Percentiles rank a stretch among this genome's conserved stretches.
phyloP scores from a whole-genome alignment of 768 basidiomycete genomes.

The Cytidiella melzeri region DNA sequence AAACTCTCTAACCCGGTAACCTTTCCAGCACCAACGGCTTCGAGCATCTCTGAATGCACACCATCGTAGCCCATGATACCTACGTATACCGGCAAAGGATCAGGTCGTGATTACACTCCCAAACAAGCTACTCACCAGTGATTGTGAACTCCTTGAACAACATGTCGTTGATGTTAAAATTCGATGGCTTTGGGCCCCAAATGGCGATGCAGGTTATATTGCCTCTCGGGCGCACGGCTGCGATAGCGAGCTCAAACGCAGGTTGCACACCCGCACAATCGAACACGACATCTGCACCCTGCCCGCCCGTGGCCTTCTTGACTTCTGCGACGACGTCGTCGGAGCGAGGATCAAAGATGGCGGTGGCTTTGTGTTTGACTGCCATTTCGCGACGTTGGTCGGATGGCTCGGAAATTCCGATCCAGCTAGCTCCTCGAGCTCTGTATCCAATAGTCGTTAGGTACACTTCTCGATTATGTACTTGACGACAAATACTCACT shows the following conservation, averaged over 20 bases:
- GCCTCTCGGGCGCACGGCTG: slow-evolving; percentile 33
- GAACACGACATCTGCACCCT: slow-evolving; percentile 40
- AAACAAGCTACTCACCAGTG: slow-evolving; percentile 25
- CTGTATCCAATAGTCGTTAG: slow-evolving; percentile 5
- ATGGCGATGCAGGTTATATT: slow-evolving; percentile 36
- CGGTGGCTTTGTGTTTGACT: slow-evolving; percentile 31
- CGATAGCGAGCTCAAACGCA: slow-evolving; percentile 31
- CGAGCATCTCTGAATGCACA: slow-evolving; percentile 34
- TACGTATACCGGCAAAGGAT: slow-evolving; percentile 7
- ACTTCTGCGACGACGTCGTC: slow-evolving; percentile 24
- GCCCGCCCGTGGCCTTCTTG: slow-evolving; percentile 21
- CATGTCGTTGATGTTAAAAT: slow-evolving; percentile 32
- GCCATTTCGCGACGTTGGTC: slow-evolving; percentile 32
- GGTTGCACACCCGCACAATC: slow-evolving; percentile 41
- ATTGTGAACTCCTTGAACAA: slow-evolving; percentile 33
- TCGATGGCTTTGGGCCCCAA: slow-evolving; percentile 34
- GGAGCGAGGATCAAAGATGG: slow-evolving; percentile 30
- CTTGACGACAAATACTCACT: slow-evolving; percentile 6
- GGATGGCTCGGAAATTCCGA: slow-evolving; percentile 39
- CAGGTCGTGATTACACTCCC: too few relatives aligned
- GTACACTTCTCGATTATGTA: background rate
- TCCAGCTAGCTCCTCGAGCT: slow-evolving; percentile 22
- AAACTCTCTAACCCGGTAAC: slow-evolving; percentile 34
- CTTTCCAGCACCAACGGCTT: slow-evolving; percentile 33
- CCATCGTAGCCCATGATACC: slow-evolving; percentile 34